A percentile compares a stretch with the other conserved stretches of the same genome.
Conservation (phyloP, 2,329 filamentous ascomycete species). For the Aspergillus fischeri region DNA sequence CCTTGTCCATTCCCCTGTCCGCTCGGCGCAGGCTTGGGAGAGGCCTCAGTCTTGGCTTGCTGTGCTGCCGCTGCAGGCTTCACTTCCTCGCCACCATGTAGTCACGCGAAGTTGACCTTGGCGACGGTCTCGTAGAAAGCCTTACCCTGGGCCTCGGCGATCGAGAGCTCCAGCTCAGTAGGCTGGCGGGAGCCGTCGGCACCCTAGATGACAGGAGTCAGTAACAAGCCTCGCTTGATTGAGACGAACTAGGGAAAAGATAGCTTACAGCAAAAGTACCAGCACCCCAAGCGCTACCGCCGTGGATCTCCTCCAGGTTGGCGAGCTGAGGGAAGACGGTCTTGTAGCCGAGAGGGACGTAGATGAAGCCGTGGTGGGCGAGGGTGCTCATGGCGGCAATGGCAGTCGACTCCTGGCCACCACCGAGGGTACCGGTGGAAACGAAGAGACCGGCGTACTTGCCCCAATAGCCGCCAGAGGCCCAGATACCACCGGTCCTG, state of each 20-base stretch:
- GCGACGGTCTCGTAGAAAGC: slow-evolving; percentile 72
- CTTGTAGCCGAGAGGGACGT: slow-evolving; percentile 91
- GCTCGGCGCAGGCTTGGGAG: slow-evolving; percentile 19
- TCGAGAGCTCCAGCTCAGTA: slow-evolving; percentile 65
- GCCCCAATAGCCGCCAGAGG: slow-evolving; percentile 69
- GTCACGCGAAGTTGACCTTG: slow-evolving; percentile 72
- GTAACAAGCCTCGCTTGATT: slow-evolving; percentile 1
- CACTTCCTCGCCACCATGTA: slow-evolving; percentile 57
- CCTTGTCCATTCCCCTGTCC: slow-evolving; percentile 29
- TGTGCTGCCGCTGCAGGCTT: slow-evolving; percentile 25
- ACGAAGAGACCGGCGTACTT: slow-evolving; percentile 92
- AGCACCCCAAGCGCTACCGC: slow-evolving; percentile 87
- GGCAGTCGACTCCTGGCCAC: slow-evolving; percentile 88
- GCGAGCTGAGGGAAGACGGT: slow-evolving; percentile 67
- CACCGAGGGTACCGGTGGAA: slow-evolving; percentile 76
- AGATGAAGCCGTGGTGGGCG: slow-evolving; percentile 90
- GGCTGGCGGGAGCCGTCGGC: slow-evolving; percentile 83
- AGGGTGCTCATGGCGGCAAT: slow-evolving; percentile 79
- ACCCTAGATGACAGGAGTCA: slow-evolving; percentile 33
- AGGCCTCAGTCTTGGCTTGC: slow-evolving; percentile 21
- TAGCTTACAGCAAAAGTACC: slow-evolving; percentile 73
- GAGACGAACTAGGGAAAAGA: not conserved
- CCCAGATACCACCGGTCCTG: slow-evolving; percentile 81
- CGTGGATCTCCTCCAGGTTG: slow-evolving; percentile 74
- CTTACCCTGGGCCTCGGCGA: slow-evolving; percentile 81